A percentile compares a stretch with the other conserved stretches of the same genome.
Conservation (phyloP, 176 grass and related monocot species). For the Ampelocalamus luodianensis region DNA sequence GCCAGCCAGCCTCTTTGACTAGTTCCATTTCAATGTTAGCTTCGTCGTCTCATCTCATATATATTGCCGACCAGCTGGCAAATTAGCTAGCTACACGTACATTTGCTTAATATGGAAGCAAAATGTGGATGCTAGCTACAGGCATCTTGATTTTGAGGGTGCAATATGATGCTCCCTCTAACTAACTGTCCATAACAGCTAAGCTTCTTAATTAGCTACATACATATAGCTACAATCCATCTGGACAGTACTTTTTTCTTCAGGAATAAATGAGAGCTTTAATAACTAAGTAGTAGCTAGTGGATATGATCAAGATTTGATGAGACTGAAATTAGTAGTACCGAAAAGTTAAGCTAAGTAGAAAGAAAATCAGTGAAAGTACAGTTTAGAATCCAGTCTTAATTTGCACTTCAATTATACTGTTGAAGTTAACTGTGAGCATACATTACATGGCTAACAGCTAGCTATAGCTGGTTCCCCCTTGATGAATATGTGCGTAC, state of each 20-base stretch:
- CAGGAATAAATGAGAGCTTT: neutral
- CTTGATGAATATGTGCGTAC: neutral
- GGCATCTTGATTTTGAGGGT: neutral
- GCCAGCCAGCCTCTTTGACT: neutral
- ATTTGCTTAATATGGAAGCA: neutral
- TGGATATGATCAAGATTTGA: neutral
- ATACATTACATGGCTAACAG: neutral
- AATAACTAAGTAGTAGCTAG: neutral
- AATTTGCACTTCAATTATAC: neutral
- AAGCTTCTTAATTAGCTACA: neutral
- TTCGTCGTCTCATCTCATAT: neutral
- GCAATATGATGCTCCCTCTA: neutral
- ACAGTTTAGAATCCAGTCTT: too few species aligned
- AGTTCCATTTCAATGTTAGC: neutral
- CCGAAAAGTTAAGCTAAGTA: neutral
- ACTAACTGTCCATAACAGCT: neutral
- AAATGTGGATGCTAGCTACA: neutral
- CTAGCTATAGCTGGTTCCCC: neutral
- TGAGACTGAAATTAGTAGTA: neutral
- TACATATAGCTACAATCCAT: neutral
- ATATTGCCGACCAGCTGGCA: too few species aligned
- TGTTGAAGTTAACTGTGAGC: neutral
- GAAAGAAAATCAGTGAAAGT: neutral
- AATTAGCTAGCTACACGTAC: neutral
- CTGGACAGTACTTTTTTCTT: neutral